Percentiles rank a stretch among this genome's conserved stretches.
Evolutionary conservation across 2,329 filamentous ascomycete species (phyloP).

Genomic region (Chaetomiaceae sp.): DNA sequence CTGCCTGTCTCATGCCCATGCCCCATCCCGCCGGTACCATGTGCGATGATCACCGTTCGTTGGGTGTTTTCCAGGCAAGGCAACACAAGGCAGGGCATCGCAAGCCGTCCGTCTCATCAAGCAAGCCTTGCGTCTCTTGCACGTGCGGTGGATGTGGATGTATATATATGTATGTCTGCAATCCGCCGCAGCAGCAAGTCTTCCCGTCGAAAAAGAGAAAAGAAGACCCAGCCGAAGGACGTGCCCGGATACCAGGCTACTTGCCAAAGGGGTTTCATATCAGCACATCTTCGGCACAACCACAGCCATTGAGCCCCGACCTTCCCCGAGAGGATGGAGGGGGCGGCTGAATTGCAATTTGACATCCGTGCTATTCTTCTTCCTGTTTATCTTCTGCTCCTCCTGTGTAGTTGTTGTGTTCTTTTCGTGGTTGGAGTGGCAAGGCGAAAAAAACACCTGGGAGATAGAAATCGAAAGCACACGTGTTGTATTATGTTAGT

Average conservation of each 20-base stretch:
- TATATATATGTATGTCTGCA: slow-evolving; percentile 28
- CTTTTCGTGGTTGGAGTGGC: no score
- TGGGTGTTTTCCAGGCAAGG: no score
- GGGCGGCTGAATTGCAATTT: slow-evolving; percentile 91
- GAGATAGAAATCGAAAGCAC: no score
- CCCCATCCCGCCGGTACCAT: no score
- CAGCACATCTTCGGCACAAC: slow-evolving; percentile 99
- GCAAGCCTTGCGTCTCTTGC: no score
- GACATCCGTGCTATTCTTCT: slow-evolving; percentile 88
- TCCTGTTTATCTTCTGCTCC: no score
- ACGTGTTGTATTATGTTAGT: slow-evolving; percentile 12
- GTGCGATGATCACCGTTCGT: no score
- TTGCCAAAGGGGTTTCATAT: slow-evolving; percentile 52
- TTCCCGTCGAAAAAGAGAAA: slow-evolving; percentile 1
- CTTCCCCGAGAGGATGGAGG: slow-evolving; percentile 37
- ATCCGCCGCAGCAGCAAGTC: slow-evolving; percentile 26
- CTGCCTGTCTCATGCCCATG: no score
- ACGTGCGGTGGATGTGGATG: no score
- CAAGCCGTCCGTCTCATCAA: no score
- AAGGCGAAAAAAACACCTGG: neutral
- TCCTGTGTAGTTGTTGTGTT: no score
- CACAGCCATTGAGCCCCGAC: slow-evolving; percentile 62
- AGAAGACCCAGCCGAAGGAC: slow-evolving; percentile 20
- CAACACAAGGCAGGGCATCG: no score
- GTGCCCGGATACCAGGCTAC: slow-evolving; percentile 36